Percentiles rank a stretch among this genome's conserved stretches.
phyloP scores from a whole-genome alignment of 2,329 filamentous ascomycete genomes.

The Cladobotryum mycophilum region DNA sequence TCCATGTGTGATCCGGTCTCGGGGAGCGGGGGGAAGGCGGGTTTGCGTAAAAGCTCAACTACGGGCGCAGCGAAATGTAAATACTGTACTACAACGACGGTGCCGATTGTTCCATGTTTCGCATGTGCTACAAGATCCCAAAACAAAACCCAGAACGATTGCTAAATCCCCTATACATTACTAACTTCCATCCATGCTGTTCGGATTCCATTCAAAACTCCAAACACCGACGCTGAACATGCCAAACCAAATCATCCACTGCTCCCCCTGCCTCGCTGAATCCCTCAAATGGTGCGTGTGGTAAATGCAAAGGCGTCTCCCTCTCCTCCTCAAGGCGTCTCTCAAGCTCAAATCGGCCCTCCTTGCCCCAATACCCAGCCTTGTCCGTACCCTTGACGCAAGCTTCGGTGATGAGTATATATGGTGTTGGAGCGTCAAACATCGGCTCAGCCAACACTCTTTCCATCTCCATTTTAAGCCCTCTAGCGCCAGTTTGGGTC shows the following conservation, averaged over 20 bases:
- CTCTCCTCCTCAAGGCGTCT: slow-evolving; percentile 61
- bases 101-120: slow-evolving; percentile 25
- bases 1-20: slow-evolving; percentile 32
- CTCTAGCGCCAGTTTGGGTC: slow-evolving; percentile 68
- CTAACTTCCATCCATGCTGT: no score
- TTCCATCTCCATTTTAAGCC: slow-evolving; percentile 75
- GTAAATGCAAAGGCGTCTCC: slow-evolving; percentile 16
- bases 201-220: not conserved
- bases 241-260: slow-evolving; percentile 31
- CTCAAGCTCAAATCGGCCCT: slow-evolving; percentile 63
- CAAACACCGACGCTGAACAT: not conserved
- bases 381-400: slow-evolving; percentile 59
- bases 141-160: not conserved
- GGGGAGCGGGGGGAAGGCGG: slow-evolving; percentile 24
- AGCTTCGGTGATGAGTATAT: slow-evolving; percentile 66
- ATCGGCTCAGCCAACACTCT: slow-evolving; percentile 71
- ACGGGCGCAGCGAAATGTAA: slow-evolving; percentile 29
- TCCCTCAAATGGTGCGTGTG: slow-evolving; percentile 32
- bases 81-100: slow-evolving; percentile 39
- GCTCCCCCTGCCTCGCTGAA: slow-evolving; percentile 42
- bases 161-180: slow-evolving; percentile 2
- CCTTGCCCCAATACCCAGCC: slow-evolving; percentile 60
- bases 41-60: slow-evolving; percentile 26
- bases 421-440: slow-evolving; percentile 72
- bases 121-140: not conserved